These are phyloP conservation scores for Vicia sativa DNA, from an alignment of 306 rosid species.

Conservation along the genomic window DNA sequence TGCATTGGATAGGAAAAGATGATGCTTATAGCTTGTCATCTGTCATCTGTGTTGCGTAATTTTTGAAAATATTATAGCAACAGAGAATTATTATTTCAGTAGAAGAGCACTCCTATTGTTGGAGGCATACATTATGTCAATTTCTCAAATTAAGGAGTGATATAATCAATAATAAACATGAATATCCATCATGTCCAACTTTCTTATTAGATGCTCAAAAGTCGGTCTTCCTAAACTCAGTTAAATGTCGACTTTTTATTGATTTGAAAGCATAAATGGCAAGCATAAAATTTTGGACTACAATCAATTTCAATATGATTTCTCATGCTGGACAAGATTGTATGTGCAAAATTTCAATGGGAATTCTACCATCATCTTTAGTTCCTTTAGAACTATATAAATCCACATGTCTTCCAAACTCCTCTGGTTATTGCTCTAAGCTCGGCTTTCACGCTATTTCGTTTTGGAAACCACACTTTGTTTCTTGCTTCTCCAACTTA, in stretches of 20 bases:
- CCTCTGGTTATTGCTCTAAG: background rate
- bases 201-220: too few species aligned
- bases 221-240: too few species aligned
- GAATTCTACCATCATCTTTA: background rate
- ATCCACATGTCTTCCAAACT: background rate
- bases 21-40: slow-evolving; percentile 19
- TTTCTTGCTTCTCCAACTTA: background rate
- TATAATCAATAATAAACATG: background rate
- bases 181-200: background rate
- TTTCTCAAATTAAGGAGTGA: background rate
- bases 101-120: background rate
- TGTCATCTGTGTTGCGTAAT: background rate
- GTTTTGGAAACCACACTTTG: background rate
- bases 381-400: background rate
- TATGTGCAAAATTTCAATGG: too few species aligned
- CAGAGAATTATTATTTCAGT: background rate
- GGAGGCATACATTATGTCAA: background rate
- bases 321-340: too few species aligned
- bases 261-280: too few species aligned
- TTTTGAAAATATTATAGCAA: background rate
- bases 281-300: too few species aligned
- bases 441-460: background rate
- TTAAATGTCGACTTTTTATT: too few species aligned
- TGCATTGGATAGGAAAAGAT: slow-evolving; percentile 19
- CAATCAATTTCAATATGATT: too few species aligned